Evolutionary conservation across 768 basidiomycete species (phyloP).

Genomic region (Trametes cingulata): DNA sequence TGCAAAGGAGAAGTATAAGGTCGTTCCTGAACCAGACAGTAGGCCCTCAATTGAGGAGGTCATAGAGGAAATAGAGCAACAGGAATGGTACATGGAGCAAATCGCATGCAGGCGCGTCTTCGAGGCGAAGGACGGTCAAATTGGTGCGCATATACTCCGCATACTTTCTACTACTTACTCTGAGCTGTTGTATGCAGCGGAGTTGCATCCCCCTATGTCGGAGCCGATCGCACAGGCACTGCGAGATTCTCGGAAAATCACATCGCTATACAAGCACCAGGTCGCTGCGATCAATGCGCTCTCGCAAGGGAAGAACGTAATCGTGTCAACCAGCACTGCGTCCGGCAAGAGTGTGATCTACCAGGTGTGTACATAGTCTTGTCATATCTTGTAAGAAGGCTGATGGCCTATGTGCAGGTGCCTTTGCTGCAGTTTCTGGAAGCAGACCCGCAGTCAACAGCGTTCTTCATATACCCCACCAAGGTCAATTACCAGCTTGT

Average conservation of each 20-base stretch:
- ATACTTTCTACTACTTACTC: not conserved
- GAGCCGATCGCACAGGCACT: conserved; percentile 56
- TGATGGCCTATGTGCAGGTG: conserved; percentile 44
- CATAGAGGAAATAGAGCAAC: conserved; percentile 55
- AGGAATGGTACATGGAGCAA: conserved; percentile 71
- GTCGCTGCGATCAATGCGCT: conserved; percentile 69
- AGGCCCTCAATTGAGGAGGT: conserved; percentile 61
- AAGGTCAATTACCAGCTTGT: conserved; percentile 48
- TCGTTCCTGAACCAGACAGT: conserved; percentile 44
- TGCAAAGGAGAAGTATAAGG: conserved; percentile 20
- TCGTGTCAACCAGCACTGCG: conserved; percentile 88
- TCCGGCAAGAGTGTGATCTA: conserved; percentile 90
- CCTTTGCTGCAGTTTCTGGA: conserved; percentile 70
- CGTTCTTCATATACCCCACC: conserved; percentile 87
- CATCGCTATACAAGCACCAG: conserved; percentile 68
- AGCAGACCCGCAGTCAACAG: conserved; percentile 59
- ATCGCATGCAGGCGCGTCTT: conserved; percentile 59
- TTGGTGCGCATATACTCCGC: conserved; percentile 40
- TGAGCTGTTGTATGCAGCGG: conserved; percentile 33
- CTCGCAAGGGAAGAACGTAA: conserved; percentile 61
- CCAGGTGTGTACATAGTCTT: conserved; percentile 50
- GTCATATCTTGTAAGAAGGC: not conserved
- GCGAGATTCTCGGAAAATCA: conserved; percentile 57
- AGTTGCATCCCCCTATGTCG: conserved; percentile 60
- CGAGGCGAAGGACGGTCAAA: conserved; percentile 50